These are phyloP conservation scores for Suillus luteus DNA, from an alignment of 768 basidiomycete species.

Conservation along the genomic window DNA sequence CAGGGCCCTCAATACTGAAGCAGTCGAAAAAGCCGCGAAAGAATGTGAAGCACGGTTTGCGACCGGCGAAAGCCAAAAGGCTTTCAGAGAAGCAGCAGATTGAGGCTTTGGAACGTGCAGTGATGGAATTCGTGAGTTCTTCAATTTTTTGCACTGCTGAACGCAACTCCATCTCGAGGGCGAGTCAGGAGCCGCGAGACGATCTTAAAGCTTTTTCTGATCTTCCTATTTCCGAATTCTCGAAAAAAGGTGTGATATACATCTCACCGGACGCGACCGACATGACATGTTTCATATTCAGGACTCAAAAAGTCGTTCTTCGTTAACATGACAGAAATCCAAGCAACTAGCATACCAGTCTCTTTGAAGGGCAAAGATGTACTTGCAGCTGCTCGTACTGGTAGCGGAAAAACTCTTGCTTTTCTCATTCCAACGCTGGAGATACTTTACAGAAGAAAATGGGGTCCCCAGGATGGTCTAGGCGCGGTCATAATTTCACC, in stretches of 20 bases:
- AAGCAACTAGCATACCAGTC: conserved; percentile 58
- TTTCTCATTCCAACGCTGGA: conserved; percentile 72
- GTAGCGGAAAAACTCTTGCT: conserved; percentile 75
- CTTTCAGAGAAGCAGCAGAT: conserved; percentile 50
- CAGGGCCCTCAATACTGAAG: conserved; percentile 24
- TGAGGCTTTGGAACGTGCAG: conserved; percentile 50
- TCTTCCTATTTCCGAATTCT: conserved; percentile 75
- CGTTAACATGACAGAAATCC: conserved; percentile 83
- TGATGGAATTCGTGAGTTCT: conserved; percentile 49
- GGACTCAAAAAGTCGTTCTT: conserved; percentile 89
- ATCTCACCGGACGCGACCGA: neutral
- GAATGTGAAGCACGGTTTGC: conserved; percentile 14
- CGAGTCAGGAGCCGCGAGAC: conserved; percentile 49
- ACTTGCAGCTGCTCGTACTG: conserved; percentile 69
- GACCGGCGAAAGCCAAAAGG: conserved; percentile 42
- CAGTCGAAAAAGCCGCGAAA: conserved; percentile 16
- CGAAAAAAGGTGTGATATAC: conserved; percentile 62
- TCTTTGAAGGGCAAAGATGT: conserved; percentile 66
- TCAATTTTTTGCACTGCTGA: neutral
- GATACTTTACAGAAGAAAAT: conserved; percentile 61
- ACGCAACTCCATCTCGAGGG: conserved; percentile 14
- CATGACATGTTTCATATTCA: conserved; percentile 30
- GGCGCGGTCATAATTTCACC: conserved; percentile 94
- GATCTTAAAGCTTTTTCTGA: conserved; percentile 61
- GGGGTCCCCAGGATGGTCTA: conserved; percentile 73